Percentiles rank a stretch among this genome's conserved stretches.
Conservation (phyloP, 225 moss, liverwort and hornwort species). For the Pseudisothecium myosuroides region DNA sequence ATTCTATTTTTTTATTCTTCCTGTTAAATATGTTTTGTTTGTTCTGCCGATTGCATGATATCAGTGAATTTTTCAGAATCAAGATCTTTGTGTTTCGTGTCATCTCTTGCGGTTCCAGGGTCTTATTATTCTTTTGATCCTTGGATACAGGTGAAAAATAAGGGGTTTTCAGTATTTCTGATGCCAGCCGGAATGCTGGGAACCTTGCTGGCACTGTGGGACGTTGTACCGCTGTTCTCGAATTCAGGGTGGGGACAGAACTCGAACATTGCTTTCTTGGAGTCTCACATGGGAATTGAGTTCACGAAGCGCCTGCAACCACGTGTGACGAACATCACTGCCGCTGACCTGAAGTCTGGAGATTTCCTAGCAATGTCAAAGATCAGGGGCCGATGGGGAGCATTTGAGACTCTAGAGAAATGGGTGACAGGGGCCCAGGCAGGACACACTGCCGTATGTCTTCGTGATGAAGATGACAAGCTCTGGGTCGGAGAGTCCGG, state of each 20-base stretch:
- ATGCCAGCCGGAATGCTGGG: conserved; percentile 77
- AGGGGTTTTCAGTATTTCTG: conserved; percentile 59
- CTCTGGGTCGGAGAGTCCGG: conserved; percentile 71
- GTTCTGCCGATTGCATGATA: neutral
- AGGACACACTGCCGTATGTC: conserved; percentile 62
- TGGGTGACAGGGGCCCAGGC: conserved; percentile 69
- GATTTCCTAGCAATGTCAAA: conserved; percentile 63
- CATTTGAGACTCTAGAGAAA: conserved; percentile 65
- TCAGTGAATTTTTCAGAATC: neutral
- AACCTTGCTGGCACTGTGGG: conserved; percentile 52
- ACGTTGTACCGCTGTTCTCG: conserved; percentile 53
- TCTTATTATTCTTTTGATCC: neutral
- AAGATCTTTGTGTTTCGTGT: neutral
- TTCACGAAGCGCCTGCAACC: conserved; percentile 40
- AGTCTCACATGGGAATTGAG: conserved; percentile 52
- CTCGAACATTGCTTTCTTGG: conserved; percentile 49
- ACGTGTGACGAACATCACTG: conserved; percentile 38
- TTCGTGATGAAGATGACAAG: conserved; percentile 58
- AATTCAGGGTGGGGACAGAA: conserved; percentile 53
- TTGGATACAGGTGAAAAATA: conserved; percentile 43
- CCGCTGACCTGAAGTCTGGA: conserved; percentile 46
- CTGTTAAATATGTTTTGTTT: neutral
- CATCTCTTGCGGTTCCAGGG: neutral
- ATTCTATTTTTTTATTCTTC: neutral
- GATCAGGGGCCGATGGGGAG: conserved; percentile 65